phyloP scores from a whole-genome alignment of 768 basidiomycete species.

The Psilocybe sp. region DNA sequence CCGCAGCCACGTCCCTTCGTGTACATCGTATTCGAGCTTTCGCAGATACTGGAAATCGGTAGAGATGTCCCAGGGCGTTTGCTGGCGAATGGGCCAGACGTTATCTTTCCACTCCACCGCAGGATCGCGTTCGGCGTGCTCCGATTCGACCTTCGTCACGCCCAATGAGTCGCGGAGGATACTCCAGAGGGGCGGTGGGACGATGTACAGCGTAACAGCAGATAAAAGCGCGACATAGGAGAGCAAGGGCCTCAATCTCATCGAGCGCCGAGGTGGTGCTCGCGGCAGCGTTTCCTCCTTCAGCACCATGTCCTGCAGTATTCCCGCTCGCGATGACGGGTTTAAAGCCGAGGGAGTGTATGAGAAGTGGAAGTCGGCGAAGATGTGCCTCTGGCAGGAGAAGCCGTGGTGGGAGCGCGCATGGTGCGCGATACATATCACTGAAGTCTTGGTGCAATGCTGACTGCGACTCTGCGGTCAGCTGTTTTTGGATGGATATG shows the following conservation, averaged over 20 bases:
- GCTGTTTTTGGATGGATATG: too few species aligned
- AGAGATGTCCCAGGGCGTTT: constrained; percentile 70
- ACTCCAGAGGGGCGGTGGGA: constrained; percentile 34
- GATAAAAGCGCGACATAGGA: constrained; percentile 26
- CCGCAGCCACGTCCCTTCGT: constrained; percentile 74
- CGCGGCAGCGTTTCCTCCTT: too few species aligned
- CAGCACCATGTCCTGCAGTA: too few species aligned
- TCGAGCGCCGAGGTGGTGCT: neutral
- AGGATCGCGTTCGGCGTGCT: constrained; percentile 22
- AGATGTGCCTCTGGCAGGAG: too few species aligned
- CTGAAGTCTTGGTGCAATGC: too few species aligned
- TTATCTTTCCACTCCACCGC: constrained; percentile 46
- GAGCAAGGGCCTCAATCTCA: neutral
- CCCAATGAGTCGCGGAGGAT: constrained; percentile 14
- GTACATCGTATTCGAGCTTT: constrained; percentile 64
- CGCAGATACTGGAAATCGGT: constrained; percentile 72
- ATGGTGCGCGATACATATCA: too few species aligned
- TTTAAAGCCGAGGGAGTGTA: too few species aligned
- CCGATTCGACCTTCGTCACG: constrained; percentile 15
- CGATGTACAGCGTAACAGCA: constrained; percentile 26
- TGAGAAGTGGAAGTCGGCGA: too few species aligned
- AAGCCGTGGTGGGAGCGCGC: too few species aligned
- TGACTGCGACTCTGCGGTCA: too few species aligned
- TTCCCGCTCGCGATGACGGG: too few species aligned
- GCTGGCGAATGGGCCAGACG: constrained; percentile 60